A percentile compares a stretch with the other conserved stretches of the same genome.
These are phyloP conservation scores for Candida freyschussii DNA, from an alignment of 1,139 yeast species.

Conservation along the genomic window DNA sequence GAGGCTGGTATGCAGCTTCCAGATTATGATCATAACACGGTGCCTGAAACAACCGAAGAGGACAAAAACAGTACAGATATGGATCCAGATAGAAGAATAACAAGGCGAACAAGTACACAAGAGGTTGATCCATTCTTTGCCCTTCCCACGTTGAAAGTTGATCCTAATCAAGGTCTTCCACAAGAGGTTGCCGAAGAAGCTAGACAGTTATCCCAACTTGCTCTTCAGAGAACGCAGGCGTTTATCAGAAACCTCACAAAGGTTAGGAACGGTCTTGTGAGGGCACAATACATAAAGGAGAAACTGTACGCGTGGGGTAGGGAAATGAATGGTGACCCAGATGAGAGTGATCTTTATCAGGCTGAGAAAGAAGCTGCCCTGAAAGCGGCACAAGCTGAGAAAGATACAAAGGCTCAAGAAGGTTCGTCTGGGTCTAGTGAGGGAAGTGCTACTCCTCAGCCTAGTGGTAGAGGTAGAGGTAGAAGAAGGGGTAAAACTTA, in stretches of 20 bases:
- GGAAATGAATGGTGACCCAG: conserved; percentile 73
- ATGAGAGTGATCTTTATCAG: conserved; percentile 29
- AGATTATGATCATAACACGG: conserved; percentile 50
- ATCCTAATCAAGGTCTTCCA: conserved; percentile 40
- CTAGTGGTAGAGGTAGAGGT: conserved; percentile 9
- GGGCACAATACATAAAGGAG: conserved; percentile 70
- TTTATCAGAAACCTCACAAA: conserved; percentile 71
- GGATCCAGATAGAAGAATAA: conserved; percentile 30
- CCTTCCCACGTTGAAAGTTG: conserved; percentile 46
- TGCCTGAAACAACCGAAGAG: conserved; percentile 13
- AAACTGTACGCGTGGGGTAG: conserved; percentile 76
- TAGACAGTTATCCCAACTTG: conserved; percentile 63
- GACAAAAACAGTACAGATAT: conserved; percentile 3
- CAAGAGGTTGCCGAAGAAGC: conserved; percentile 55
- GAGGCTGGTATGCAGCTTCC: conserved; percentile 65
- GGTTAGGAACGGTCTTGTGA: conserved; percentile 67
- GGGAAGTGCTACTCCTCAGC: conserved; percentile 15
- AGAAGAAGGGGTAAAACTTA: conserved; percentile 14
- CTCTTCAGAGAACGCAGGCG: conserved; percentile 85
- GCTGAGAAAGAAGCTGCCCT: conserved; percentile 18
- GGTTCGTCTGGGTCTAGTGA: conserved; percentile 10
- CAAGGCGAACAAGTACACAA: conserved; percentile 30
- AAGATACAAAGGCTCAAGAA: conserved; percentile 10
- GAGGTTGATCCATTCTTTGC: conserved; percentile 62
- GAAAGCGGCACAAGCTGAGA: conserved; percentile 15